Base-by-base conservation (phyloP, 2,329 filamentous ascomycete species). In the Pseudodiploospora longispora region DNA sequence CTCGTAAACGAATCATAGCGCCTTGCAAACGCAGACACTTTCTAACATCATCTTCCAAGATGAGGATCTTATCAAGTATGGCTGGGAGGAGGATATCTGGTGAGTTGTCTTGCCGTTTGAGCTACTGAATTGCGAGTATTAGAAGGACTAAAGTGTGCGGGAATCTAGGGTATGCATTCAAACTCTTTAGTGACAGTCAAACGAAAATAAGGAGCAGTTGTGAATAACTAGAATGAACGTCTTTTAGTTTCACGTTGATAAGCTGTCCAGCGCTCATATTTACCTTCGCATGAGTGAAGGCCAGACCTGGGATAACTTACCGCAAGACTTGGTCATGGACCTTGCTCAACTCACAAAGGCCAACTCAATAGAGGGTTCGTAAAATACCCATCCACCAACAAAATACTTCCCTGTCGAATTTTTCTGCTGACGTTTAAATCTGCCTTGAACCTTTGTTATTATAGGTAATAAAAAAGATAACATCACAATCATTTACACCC, bases 381-480 rank as follows among this genome's bases (percentile, higher is more conserved):
- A n/a, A 7, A n/a, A 5, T 8, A 10, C 10, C 30, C 32, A 34
- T 19, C 19, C 19, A 19, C 19, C 19, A 3, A 19, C 19, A 2
- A 19, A 2, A 19, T 19, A 19, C 19, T 19, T 19, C 19, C 19
- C 19, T 19, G 2, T 19, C 19, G 19, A 19, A 3, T 19, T 19
- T 19, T 19, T 19, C 19, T 19, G 19, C 19, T 19, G 19, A 19
- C 19, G 3, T 19, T 19, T 19, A 19, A 19, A 19, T 19, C 19
- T 19, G 19, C 19, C 19, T 19, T 19, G 19, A 19, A 19, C 19
- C 12, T 10, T 8, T 9, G 4, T 30, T 40, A 10, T 30, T 30
- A n/a, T 5, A 90, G 86, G 93, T 51, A 98, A 98, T 72, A 98
- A 98, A 68, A 97, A 96, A 66, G 91, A 97, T 65, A 97, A 97